phyloP scores from a whole-genome alignment of 2,329 filamentous ascomycete genomes.

The Penicillium concentricum region DNA sequence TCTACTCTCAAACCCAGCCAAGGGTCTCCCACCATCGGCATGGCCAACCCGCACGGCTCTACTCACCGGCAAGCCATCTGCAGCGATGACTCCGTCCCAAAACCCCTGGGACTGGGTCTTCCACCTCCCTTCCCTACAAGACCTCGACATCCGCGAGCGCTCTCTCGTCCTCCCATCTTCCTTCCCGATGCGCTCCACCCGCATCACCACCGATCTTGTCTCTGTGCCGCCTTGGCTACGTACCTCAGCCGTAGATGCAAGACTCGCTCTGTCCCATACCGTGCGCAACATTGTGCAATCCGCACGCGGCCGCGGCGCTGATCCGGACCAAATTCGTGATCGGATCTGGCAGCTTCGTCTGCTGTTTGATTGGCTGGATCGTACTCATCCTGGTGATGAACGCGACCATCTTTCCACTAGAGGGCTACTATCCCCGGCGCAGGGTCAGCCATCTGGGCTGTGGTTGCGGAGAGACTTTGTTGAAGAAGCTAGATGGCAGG shows the following conservation, averaged over 20 bases:
- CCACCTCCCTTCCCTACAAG: conserved; percentile 54
- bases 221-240: conserved; percentile 52
- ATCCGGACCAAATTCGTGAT: conserved; percentile 52
- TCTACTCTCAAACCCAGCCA: conserved; percentile 23
- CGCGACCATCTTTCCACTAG: background rate
- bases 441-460: conserved; percentile 26
- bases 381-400: conserved; percentile 15
- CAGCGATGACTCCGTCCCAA: conserved; percentile 32
- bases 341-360: conserved; percentile 61
- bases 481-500: conserved; percentile 43
- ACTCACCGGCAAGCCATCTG: conserved; percentile 21
- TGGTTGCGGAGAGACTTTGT: conserved; percentile 42
- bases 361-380: conserved; percentile 67
- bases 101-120: conserved; percentile 74
- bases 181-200: conserved; percentile 30
- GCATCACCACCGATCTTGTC: conserved; percentile 39
- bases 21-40: conserved; percentile 25
- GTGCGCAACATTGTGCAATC: conserved; percentile 35
- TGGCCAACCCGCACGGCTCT: conserved; percentile 25
- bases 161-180: conserved; percentile 57
- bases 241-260: conserved; percentile 67
- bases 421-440: background rate
- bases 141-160: conserved; percentile 65
- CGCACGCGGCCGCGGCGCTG: conserved; percentile 31
- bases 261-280: conserved; percentile 63